phyloP scores from a whole-genome alignment of 1,284 basidiomycete genomes.

The Cystobasidiaceae sp. region DNA sequence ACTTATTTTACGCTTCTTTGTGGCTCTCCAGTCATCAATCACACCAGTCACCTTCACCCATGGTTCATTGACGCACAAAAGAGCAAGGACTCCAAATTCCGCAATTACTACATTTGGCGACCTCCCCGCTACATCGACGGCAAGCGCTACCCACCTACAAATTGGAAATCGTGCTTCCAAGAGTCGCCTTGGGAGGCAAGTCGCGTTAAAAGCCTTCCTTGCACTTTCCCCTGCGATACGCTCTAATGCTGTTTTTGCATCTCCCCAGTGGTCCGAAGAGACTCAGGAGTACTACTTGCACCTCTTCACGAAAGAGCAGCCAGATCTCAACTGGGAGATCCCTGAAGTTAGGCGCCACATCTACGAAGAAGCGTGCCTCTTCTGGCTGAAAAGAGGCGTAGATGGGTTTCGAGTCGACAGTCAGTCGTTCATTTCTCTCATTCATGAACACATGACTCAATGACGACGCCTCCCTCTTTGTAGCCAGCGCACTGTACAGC shows the following conservation, averaged over 20 bases:
- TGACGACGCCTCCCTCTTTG: neutral
- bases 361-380: conserved; percentile 44
- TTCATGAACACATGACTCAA: too few species aligned
- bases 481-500: neutral
- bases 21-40: neutral
- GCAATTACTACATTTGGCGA: conserved; percentile 72
- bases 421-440: too few species aligned
- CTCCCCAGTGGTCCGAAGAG: conserved; percentile 64
- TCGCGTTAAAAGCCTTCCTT: neutral
- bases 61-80: conserved; percentile 67
- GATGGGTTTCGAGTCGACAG: conserved; percentile 62
- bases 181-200: neutral
- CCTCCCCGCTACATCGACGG: conserved; percentile 55
- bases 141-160: conserved; percentile 54
- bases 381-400: conserved; percentile 68
- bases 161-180: conserved; percentile 62
- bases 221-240: neutral
- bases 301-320: conserved; percentile 64
- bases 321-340: conserved; percentile 74
- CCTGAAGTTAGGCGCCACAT: conserved; percentile 45
- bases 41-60: conserved; percentile 53
- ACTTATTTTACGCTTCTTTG: neutral
- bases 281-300: conserved; percentile 71
- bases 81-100: conserved; percentile 57
- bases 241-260: conserved; percentile 54